Percentiles rank a stretch among this genome's conserved stretches.
Conservation (phyloP, 1,284 basidiomycete genomes). For the Boletus mariae region DNA sequence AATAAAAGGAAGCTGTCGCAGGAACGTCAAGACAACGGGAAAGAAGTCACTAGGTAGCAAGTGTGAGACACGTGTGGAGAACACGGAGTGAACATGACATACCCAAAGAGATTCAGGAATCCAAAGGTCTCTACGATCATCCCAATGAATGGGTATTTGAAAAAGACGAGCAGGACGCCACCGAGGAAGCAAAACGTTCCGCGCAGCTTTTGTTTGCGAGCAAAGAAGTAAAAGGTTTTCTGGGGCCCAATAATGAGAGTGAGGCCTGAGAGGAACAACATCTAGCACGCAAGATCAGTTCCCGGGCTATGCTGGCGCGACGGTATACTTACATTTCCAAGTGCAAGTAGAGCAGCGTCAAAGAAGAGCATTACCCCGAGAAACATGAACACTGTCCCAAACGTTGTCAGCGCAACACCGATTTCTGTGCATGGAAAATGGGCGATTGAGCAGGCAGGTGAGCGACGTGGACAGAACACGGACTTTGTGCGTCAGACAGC, state of each 20-base stretch:
- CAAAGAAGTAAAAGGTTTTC: constrained; percentile 98
- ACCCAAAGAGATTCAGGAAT: constrained; percentile 98
- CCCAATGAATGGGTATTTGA: constrained; percentile 92
- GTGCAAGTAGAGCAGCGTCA: constrained; percentile 92
- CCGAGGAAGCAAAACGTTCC: constrained; percentile 92
- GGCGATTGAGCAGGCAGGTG: neutral
- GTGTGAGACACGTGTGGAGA: constrained; percentile 7
- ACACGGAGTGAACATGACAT: constrained; percentile 32
- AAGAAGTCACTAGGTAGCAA: constrained; percentile 84
- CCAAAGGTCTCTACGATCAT: constrained; percentile 94
- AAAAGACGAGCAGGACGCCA: constrained; percentile 83
- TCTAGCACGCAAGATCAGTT: constrained; percentile 41
- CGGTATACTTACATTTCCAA: constrained; percentile 74
- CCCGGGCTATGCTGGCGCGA: neutral
- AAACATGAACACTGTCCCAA: constrained; percentile 94
- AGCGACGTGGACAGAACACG: constrained; percentile 14
- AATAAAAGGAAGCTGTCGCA: constrained; percentile 91
- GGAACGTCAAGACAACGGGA: constrained; percentile 95
- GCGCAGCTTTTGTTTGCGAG: constrained; percentile 91
- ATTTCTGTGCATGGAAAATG: constrained; percentile 60
- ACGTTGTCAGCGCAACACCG: constrained; percentile 95
- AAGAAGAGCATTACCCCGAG: constrained; percentile 96
- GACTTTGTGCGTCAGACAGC: constrained; percentile 69
- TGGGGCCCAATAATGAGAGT: constrained; percentile 93
- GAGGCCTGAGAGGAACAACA: constrained; percentile 88